phyloP scores from a whole-genome alignment of 192 early-diverging fungal species.

The Linnemannia elongata region DNA sequence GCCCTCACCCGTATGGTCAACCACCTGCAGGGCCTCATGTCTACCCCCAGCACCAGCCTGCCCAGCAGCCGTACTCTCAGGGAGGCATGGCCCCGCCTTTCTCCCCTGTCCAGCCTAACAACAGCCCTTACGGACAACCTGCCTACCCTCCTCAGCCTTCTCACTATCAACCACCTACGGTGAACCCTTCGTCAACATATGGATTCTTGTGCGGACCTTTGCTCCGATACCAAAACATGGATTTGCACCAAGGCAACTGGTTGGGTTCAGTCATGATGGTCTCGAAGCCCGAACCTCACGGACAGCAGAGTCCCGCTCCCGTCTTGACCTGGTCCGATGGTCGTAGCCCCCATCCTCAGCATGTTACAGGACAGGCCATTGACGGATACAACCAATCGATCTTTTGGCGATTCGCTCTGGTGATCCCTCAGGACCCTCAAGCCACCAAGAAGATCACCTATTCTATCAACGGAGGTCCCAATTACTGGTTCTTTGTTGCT shows the following conservation, averaged over 20 bases:
- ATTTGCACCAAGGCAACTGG: conserved; percentile 55
- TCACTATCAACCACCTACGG: not conserved
- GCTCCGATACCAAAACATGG: conserved; percentile 60
- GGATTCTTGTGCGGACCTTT: conserved; percentile 58
- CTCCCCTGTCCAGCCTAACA: conserved; percentile 6
- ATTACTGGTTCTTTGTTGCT: conserved; percentile 65
- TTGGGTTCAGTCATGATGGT: conserved; percentile 64
- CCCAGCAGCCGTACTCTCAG: conserved; percentile 18
- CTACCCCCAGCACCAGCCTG: conserved; percentile 13
- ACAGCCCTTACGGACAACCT: not conserved
- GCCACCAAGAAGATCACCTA: conserved; percentile 50
- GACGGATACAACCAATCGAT: conserved; percentile 72
- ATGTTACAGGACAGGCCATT: conserved; percentile 39
- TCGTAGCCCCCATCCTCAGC: conserved; percentile 2
- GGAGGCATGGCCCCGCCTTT: not conserved
- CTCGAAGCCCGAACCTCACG: conserved; percentile 45
- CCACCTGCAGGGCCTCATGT: not conserved
- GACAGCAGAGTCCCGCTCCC: conserved; percentile 42
- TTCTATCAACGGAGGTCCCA: conserved; percentile 54
- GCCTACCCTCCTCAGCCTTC: conserved; percentile 5
- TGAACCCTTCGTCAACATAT: not conserved
- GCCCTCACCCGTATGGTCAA: conserved; percentile 24
- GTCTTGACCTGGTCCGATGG: conserved; percentile 46
- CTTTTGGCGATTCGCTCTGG: conserved; percentile 75
- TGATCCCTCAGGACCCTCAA: conserved; percentile 61